phyloP scores from a whole-genome alignment of 2,329 filamentous ascomycete genomes.

The Colletotrichum shisoi region DNA sequence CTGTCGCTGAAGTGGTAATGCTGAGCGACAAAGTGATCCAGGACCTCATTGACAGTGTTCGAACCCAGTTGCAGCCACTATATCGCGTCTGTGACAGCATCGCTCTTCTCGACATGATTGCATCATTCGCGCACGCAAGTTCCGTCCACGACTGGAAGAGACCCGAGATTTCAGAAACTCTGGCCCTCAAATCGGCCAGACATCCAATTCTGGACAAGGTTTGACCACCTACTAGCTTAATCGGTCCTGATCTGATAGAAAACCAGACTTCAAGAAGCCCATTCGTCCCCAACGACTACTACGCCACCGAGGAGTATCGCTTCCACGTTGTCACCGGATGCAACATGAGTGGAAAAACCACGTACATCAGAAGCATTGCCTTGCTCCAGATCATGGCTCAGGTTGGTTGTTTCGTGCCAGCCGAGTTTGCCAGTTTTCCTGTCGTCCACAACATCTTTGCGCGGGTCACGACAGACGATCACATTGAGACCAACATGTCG shows the following conservation, averaged over 20 bases:
- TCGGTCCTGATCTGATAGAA: not conserved
- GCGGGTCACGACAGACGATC: constrained; percentile 85
- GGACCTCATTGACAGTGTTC: constrained; percentile 74
- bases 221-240: not conserved
- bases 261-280: constrained; percentile 51
- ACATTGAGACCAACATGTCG: constrained; percentile 87
- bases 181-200: constrained; percentile 76
- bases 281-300: constrained; percentile 90
- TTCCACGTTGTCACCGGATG: constrained; percentile 95
- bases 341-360: constrained; percentile 98
- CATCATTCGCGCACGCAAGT: constrained; percentile 77
- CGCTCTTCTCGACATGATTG: constrained; percentile 85
- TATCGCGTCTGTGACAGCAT: constrained; percentile 89
- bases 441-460: constrained; percentile 87
- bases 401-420: constrained; percentile 89
- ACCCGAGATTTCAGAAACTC: constrained; percentile 71
- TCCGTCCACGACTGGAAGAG: constrained; percentile 67
- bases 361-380: constrained; percentile 86
- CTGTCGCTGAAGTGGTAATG: constrained; percentile 82
- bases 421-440: constrained; percentile 80
- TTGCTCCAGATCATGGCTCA: constrained; percentile 93
- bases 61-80: constrained; percentile 72
- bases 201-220: constrained; percentile 81
- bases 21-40: constrained; percentile 82
- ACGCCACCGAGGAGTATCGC: constrained; percentile 77